phyloP scores from a whole-genome alignment of 2,329 filamentous ascomycete species.

The Fusarium tricinctum region DNA sequence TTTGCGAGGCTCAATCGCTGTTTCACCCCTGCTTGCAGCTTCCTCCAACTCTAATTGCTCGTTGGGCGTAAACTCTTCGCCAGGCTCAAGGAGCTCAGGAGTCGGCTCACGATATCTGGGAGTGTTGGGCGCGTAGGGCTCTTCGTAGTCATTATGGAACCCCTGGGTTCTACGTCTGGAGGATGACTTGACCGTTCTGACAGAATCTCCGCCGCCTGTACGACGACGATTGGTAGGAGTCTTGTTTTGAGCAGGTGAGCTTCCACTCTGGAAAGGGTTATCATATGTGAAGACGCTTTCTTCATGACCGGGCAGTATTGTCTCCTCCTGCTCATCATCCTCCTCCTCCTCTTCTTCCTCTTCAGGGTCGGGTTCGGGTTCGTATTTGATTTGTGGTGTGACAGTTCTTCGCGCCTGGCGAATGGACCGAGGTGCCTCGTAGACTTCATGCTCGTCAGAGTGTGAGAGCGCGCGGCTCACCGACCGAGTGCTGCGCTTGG shows the following conservation, averaged over 20 bases:
- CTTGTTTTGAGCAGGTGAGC: constrained; percentile 71
- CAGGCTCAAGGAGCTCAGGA: constrained; percentile 69
- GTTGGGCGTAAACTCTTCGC: constrained; percentile 95
- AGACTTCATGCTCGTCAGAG: constrained; percentile 63
- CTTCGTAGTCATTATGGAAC: constrained; percentile 50
- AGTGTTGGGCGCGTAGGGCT: constrained; percentile 51
- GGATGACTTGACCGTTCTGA: constrained; percentile 59
- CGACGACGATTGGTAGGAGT: constrained; percentile 65
- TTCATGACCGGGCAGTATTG: constrained; percentile 53
- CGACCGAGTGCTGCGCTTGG: constrained; percentile 68
- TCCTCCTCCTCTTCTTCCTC: constrained; percentile 54
- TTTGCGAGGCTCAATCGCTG: constrained; percentile 60
- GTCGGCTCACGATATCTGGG: constrained; percentile 50
- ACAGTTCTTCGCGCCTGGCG: constrained; percentile 67
- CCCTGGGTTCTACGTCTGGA: constrained; percentile 61
- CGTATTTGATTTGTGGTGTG: constrained; percentile 67
- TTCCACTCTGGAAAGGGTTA: constrained; percentile 91
- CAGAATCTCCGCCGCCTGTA: constrained; percentile 60
- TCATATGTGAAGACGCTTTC: constrained; percentile 85
- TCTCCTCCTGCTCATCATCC: constrained; percentile 53
- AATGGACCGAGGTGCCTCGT: constrained; percentile 56
- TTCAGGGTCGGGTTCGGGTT: constrained; percentile 57
- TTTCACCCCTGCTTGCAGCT: constrained; percentile 68
- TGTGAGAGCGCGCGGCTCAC: constrained; percentile 68
- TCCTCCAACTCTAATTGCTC: constrained; percentile 86